Conservation (phyloP, 2,329 filamentous ascomycete species). For the Trichoderma oligosporum region DNA sequence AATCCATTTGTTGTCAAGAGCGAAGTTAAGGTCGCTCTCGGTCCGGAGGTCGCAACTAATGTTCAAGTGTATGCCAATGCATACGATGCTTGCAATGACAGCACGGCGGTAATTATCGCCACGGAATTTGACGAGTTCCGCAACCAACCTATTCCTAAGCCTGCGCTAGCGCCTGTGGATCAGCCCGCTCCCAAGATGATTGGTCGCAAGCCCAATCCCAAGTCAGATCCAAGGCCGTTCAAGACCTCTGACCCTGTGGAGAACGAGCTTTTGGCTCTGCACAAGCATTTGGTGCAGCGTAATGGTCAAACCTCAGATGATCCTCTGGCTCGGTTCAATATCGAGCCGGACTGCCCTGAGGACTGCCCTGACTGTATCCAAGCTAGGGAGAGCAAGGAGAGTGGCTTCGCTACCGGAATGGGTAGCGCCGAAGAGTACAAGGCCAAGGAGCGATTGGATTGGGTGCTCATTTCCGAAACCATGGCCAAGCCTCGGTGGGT, state of each 20-base stretch:
- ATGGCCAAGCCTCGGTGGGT: slow-evolving; percentile 55
- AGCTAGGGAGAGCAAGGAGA: slow-evolving; percentile 37
- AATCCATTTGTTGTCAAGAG: slow-evolving; percentile 48
- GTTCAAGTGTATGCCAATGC: slow-evolving; percentile 47
- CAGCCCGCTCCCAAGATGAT: slow-evolving; percentile 31
- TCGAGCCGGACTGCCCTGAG: slow-evolving; percentile 43
- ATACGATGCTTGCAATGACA: slow-evolving; percentile 47
- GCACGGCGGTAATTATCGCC: slow-evolving; percentile 51
- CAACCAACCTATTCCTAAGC: slow-evolving; percentile 36
- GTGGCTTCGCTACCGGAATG: slow-evolving; percentile 41
- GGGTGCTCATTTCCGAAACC: slow-evolving; percentile 45
- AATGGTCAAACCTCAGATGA: slow-evolving; percentile 34
- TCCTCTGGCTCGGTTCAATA: slow-evolving; percentile 44
- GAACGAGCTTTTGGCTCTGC: slow-evolving; percentile 46
- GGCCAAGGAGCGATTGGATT: slow-evolving; percentile 48
- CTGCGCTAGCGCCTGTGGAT: slow-evolving; percentile 28
- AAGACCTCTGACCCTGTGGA: slow-evolving; percentile 35
- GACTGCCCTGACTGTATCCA: slow-evolving; percentile 51
- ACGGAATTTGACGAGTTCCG: slow-evolving; percentile 56
- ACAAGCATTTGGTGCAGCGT: slow-evolving; percentile 43
- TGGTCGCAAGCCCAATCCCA: slow-evolving; percentile 38
- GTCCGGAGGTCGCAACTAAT: slow-evolving; percentile 38
- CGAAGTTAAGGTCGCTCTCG: slow-evolving; percentile 47
- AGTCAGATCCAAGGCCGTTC: slow-evolving; percentile 48
- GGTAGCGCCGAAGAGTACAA: slow-evolving; percentile 44